Base-by-base conservation (phyloP, 805 yeast species). In the Cyberlindnera euphorbiae region DNA sequence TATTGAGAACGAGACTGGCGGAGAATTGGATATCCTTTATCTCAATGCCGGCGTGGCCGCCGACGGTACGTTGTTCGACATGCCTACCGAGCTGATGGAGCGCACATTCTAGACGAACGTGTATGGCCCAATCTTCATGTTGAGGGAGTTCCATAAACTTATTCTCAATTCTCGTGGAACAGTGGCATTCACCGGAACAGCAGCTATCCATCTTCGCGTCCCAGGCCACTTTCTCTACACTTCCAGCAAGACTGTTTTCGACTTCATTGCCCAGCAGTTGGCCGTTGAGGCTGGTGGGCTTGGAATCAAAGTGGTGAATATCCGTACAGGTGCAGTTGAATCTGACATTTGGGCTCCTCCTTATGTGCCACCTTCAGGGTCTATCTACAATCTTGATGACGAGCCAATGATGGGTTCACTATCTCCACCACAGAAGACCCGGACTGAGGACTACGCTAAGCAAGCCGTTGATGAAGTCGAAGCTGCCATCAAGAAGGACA, bases 221-320 rank as follows among this genome's bases (percentile, higher is more conserved):
- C 63, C 71, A 5, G 63, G 63, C 57, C 35, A 46, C 1, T 41
- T 58, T 5, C 48, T 54, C 5, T 67, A 67, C 49, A 47, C 58
- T 23, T 49, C 69, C 4, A 48, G 64, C 16, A 68, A 68, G 44
- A 62, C 67, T 1, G 68, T 71, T 5, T 60, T 68, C 33, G 62
- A 58, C 40, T 49, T 46, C 27, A 56, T 64, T 32, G 68, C 71
- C 3, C 39, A 49, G 28, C 49, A 41, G 3, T 47, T 68, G 15
- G 60, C 57, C 6, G 38, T 52, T 6, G 73, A 68, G 39, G 46
- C 66, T 53, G 43, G 47, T 28, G 62, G 62, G 0, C 55, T 64
- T 32, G 71, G 65, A 1, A 69, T 67, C 24, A 52, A 54, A 34
- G 68, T 65, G 3, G 58, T 64, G 31, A 54, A 60, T 41, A 58